These are phyloP conservation scores for Ganoderma leucocontextum DNA, from an alignment of 1,284 basidiomycete species.

Conservation along the genomic window DNA sequence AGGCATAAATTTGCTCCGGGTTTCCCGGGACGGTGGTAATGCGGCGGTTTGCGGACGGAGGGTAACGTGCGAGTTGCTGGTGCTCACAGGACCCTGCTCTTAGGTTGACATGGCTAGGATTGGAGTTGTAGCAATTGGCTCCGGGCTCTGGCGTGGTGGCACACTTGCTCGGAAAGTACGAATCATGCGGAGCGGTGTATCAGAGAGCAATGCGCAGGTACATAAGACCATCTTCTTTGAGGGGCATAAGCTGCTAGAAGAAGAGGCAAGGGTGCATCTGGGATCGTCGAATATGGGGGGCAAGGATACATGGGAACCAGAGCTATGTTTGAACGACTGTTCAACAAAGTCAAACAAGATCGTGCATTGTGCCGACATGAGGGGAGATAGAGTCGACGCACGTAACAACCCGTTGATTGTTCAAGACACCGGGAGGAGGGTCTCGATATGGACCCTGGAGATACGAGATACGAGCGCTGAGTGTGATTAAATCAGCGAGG, in stretches of 20 bases:
- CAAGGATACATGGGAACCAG: not conserved
- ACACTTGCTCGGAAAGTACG: conserved; percentile 6
- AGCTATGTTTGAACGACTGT: conserved; percentile 4
- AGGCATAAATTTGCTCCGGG: conserved; percentile 25
- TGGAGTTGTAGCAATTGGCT: conserved; percentile 12
- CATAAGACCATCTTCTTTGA: not conserved
- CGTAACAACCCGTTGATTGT: not conserved
- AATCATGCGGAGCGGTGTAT: not conserved
- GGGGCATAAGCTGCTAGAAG: not conserved
- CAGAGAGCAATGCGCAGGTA: not conserved
- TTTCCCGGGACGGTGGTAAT: conserved; percentile 22
- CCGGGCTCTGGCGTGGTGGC: conserved; percentile 20
- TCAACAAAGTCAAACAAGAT: conserved; percentile 1
- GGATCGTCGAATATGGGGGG: not conserved
- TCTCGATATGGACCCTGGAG: not conserved
- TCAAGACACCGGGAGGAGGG: conserved; percentile 8
- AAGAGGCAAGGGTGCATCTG: not conserved
- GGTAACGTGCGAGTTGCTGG: conserved; percentile 21
- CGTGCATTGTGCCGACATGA: not conserved
- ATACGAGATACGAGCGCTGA: conserved; percentile 2
- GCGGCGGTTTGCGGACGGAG: conserved; percentile 27
- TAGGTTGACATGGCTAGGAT: conserved; percentile 5
- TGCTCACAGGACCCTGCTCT: not conserved
- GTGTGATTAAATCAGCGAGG: not conserved
- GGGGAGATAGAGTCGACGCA: conserved; percentile 4